Conservation (phyloP, 2,329 filamentous ascomycete genomes). For the Chrysoporthe austroafricana region DNA sequence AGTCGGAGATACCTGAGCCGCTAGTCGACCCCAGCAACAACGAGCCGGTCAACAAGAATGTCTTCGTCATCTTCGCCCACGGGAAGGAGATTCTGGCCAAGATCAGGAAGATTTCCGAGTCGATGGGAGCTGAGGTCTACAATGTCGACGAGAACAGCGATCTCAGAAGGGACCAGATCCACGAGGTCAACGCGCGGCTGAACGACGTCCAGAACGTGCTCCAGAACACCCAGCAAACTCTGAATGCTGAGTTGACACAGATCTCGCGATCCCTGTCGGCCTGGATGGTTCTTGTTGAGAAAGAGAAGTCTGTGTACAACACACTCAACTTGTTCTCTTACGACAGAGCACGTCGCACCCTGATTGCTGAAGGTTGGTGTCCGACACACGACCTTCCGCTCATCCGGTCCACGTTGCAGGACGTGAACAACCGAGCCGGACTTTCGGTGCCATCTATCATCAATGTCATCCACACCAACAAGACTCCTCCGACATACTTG, state of each 20-base stretch:
- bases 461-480: slow-evolving; percentile 96
- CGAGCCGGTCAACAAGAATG: slow-evolving; percentile 92
- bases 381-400: slow-evolving; percentile 87
- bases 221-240: slow-evolving; percentile 90
- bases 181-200: slow-evolving; percentile 93
- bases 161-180: slow-evolving; percentile 90
- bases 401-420: slow-evolving; percentile 91
- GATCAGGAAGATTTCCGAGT: slow-evolving; percentile 98
- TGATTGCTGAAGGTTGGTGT: slow-evolving; percentile 97
- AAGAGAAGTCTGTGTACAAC: slow-evolving; percentile 97
- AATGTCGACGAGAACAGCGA: slow-evolving; percentile 98
- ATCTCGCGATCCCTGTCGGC: slow-evolving; percentile 91
- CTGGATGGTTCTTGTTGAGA: slow-evolving; percentile 97
- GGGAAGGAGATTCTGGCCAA: slow-evolving; percentile 98
- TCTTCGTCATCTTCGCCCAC: slow-evolving; percentile 98
- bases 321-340: slow-evolving; percentile 96
- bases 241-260: slow-evolving; percentile 90
- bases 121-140: slow-evolving; percentile 93
- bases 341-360: slow-evolving; percentile 89
- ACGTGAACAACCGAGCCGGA: slow-evolving; percentile 94
- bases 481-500: slow-evolving; percentile 95
- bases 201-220: slow-evolving; percentile 91
- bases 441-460: slow-evolving; percentile 98
- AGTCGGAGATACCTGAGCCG: slow-evolving; percentile 94
- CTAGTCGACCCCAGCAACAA: slow-evolving; percentile 92